A percentile compares a stretch with the other conserved stretches of the same genome.
These are phyloP conservation scores for Oenanthe sinensis DNA, from an alignment of 129 eudicot species.

Conservation along the genomic window DNA sequence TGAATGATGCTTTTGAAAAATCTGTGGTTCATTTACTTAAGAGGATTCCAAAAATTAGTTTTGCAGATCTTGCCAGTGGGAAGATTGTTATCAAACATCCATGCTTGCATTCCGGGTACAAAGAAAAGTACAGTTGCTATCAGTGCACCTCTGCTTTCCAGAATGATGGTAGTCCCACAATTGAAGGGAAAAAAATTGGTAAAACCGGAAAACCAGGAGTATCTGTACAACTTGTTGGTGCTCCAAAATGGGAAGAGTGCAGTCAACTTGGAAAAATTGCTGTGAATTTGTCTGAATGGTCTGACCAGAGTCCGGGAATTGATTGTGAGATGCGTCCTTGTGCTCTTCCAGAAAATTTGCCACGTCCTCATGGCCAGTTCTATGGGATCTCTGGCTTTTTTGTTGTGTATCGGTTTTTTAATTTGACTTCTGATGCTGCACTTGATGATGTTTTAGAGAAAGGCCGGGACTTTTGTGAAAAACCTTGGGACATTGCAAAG, in stretches of 20 bases:
- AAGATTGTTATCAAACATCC: slow-evolving; percentile 62
- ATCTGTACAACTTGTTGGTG: slow-evolving; percentile 55
- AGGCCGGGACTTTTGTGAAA: slow-evolving; percentile 67
- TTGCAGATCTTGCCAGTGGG: slow-evolving; percentile 45
- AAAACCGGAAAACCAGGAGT: slow-evolving; percentile 49
- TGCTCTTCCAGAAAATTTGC: slow-evolving; percentile 62
- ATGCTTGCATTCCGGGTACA: slow-evolving; percentile 77
- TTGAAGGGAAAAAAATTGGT: slow-evolving; percentile 24
- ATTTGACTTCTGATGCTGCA: slow-evolving; percentile 61
- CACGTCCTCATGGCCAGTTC: slow-evolving; percentile 78
- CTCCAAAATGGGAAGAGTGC: slow-evolving; percentile 86
- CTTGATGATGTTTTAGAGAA: slow-evolving; percentile 68
- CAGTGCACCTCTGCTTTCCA: slow-evolving; percentile 47
- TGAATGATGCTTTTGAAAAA: slow-evolving; percentile 92
- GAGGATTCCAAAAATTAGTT: slow-evolving; percentile 27
- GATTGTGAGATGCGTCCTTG: slow-evolving; percentile 80
- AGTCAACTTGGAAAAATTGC: slow-evolving; percentile 58
- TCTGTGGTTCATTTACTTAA: slow-evolving; percentile 75
- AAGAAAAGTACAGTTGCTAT: slow-evolving; percentile 56
- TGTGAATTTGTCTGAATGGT: slow-evolving; percentile 84
- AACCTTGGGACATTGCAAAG: slow-evolving; percentile 72
- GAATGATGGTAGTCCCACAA: slow-evolving; percentile 36
- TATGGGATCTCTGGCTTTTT: slow-evolving; percentile 89
- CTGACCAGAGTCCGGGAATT: slow-evolving; percentile 42
- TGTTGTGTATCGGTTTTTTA: slow-evolving; percentile 89